phyloP scores from a whole-genome alignment of 176 grass and related monocot genomes.

The Carex pumila region DNA sequence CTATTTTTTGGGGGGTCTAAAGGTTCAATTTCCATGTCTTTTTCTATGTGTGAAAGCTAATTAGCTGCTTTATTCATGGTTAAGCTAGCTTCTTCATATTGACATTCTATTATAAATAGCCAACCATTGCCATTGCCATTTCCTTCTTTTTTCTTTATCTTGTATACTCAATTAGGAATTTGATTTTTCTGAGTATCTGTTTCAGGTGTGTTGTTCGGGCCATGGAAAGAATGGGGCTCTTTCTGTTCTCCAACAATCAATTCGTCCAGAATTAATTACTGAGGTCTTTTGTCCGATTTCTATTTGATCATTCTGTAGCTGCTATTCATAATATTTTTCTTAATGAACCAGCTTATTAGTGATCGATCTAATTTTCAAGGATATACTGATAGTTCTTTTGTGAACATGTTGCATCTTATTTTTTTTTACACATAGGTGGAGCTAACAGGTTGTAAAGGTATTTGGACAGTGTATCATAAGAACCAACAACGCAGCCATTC shows the following conservation, averaged over 20 bases:
- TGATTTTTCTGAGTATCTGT: slow-evolving; percentile 19
- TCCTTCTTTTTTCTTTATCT: slow-evolving; percentile 21
- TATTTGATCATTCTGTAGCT: slow-evolving; percentile 4
- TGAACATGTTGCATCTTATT: slow-evolving; percentile 14
- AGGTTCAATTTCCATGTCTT: neutral
- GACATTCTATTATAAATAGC: slow-evolving; percentile 5
- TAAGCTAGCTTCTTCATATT: neutral
- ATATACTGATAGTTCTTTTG: neutral
- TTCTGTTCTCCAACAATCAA: slow-evolving; percentile 86
- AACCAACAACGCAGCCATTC: slow-evolving; percentile 63
- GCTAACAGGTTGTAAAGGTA: slow-evolving; percentile 88
- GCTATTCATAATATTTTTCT: neutral
- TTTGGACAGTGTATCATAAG: slow-evolving; percentile 98
- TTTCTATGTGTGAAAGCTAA: neutral
- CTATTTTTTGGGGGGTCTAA: neutral
- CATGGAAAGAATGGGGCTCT: slow-evolving; percentile 96
- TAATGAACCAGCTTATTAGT: neutral
- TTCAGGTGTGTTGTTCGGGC: slow-evolving; percentile 94
- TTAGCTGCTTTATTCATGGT: neutral
- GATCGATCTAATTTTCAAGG: neutral
- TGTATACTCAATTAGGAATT: slow-evolving; percentile 16
- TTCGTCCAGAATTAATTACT: slow-evolving; percentile 87
- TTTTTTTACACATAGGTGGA: slow-evolving; percentile 56
- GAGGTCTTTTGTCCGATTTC: slow-evolving; percentile 39
- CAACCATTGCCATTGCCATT: neutral